Percentiles rank a stretch among this genome's conserved stretches.
These are phyloP conservation scores for Coemansia sp. DNA, from an alignment of 192 early-diverging fungal species.

Conservation along the genomic window DNA sequence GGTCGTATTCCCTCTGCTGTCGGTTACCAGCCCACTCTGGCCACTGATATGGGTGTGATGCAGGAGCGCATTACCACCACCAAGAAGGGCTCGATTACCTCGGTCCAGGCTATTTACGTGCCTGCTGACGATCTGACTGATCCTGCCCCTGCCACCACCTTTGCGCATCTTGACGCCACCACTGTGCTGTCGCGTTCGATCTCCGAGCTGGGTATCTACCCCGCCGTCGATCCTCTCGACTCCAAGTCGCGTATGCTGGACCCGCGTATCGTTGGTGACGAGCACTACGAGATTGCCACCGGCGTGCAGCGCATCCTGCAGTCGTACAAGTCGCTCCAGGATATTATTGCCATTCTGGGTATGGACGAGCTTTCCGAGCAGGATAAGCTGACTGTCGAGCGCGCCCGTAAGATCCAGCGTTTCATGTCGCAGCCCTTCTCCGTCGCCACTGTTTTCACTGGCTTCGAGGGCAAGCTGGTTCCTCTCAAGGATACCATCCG, in stretches of 20 bases:
- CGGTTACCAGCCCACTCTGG: slow-evolving; percentile 99
- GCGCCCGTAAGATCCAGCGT: slow-evolving; percentile 99
- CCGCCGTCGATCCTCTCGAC: slow-evolving; percentile 97
- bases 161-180: slow-evolving; percentile 98
- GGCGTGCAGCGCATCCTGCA: slow-evolving; percentile 95
- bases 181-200: slow-evolving; percentile 98
- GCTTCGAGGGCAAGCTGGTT: slow-evolving; percentile 95
- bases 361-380: slow-evolving; percentile 99
- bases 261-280: slow-evolving; percentile 92
- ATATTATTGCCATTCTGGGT: slow-evolving; percentile 99
- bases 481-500: slow-evolving; percentile 89
- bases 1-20: slow-evolving; percentile 99
- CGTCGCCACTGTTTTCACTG: slow-evolving; percentile 96
- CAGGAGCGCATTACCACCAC: slow-evolving; percentile 99
- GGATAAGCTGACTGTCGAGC: slow-evolving; percentile 97
- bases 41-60: slow-evolving; percentile 99
- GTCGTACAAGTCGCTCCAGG: slow-evolving; percentile 98
- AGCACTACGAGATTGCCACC: slow-evolving; percentile 94
- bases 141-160: slow-evolving; percentile 98
- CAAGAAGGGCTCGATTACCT: slow-evolving; percentile 99
- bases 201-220: slow-evolving; percentile 99
- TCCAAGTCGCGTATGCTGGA: slow-evolving; percentile 98
- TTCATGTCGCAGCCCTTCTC: slow-evolving; percentile 99
- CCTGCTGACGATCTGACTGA: slow-evolving; percentile 99
- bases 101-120: slow-evolving; percentile 97